A percentile compares a stretch with the other conserved stretches of the same genome.
Evolutionary conservation across 208 protist species (phyloP).

Genomic region (Sergeia podlipaevii): DNA sequence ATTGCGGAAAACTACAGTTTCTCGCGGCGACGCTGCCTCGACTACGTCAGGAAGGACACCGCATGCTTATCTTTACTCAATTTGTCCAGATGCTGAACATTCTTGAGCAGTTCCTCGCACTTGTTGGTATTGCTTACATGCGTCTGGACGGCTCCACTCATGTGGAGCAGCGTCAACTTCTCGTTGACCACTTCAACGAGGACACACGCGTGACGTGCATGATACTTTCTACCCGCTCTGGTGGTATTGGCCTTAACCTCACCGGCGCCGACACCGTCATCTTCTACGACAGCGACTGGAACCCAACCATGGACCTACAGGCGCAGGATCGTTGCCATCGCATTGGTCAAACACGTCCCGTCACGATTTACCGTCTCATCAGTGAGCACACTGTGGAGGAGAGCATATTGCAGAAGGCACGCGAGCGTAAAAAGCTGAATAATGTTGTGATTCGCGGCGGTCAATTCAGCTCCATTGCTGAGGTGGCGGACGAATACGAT

Average conservation of each 20-base stretch:
- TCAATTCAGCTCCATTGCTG: slow-evolving; percentile 84
- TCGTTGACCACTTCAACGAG: slow-evolving; percentile 94
- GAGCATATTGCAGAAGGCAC: slow-evolving; percentile 94
- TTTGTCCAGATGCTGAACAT: slow-evolving; percentile 98
- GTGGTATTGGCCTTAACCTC: slow-evolving; percentile 98
- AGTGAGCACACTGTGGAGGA: slow-evolving; percentile 96
- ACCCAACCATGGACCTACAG: slow-evolving; percentile 98
- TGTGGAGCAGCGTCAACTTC: slow-evolving; percentile 85
- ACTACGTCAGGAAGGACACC: slow-evolving; percentile 84
- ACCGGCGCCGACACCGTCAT: slow-evolving; percentile 99
- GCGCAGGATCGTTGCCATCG: slow-evolving; percentile 97
- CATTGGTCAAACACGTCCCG: slow-evolving; percentile 97
- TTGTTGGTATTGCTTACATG: slow-evolving; percentile 91
- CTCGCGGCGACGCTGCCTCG: slow-evolving; percentile 75
- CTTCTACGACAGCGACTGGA: slow-evolving; percentile 99
- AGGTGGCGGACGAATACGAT: slow-evolving; percentile 44
- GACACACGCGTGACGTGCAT: slow-evolving; percentile 95
- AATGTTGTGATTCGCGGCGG: slow-evolving; percentile 95
- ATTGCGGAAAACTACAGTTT: slow-evolving; percentile 97
- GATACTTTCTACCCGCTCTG: slow-evolving; percentile 97
- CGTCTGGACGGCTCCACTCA: slow-evolving; percentile 94
- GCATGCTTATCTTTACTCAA: slow-evolving; percentile 99
- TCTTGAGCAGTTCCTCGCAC: slow-evolving; percentile 94
- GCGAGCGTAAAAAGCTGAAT: slow-evolving; percentile 93
- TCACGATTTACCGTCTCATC: slow-evolving; percentile 96